Evolutionary conservation across 805 yeast species (phyloP).

Genomic region (Candida easanensis): DNA sequence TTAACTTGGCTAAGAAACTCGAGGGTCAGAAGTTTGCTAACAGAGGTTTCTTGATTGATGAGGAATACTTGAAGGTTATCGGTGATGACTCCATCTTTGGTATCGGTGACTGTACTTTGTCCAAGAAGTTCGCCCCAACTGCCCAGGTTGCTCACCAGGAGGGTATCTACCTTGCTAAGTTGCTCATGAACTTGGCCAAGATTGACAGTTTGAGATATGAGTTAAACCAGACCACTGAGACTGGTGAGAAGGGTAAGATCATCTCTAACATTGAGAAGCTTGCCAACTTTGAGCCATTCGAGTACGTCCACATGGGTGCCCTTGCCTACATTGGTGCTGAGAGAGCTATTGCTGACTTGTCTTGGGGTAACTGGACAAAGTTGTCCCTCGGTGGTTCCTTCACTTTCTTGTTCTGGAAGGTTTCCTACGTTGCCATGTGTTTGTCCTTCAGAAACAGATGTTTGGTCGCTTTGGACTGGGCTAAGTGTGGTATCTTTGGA

Average conservation of each 20-base stretch:
- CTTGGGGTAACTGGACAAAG: slow-evolving; percentile 75
- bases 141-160: slow-evolving; percentile 98
- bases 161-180: slow-evolving; percentile 75
- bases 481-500: slow-evolving; percentile 82
- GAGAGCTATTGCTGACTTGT: slow-evolving; percentile 89
- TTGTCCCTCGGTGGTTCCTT: slow-evolving; percentile 80
- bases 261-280: slow-evolving; percentile 39
- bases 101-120: slow-evolving; percentile 90
- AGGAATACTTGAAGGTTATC: slow-evolving; percentile 65
- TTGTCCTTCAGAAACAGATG: slow-evolving; percentile 85
- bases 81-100: slow-evolving; percentile 81
- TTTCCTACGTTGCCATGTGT: slow-evolving; percentile 91
- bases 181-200: slow-evolving; percentile 62
- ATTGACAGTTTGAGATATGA: slow-evolving; percentile 55
- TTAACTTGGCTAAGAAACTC: slow-evolving; percentile 62
- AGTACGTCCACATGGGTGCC: slow-evolving; percentile 87
- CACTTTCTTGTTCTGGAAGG: slow-evolving; percentile 92
- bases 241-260: slow-evolving; percentile 34
- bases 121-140: slow-evolving; percentile 87
- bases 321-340: slow-evolving; percentile 93
- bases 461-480: slow-evolving; percentile 85
- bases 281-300: slow-evolving; percentile 56
- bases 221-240: slow-evolving; percentile 33
- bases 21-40: slow-evolving; percentile 81
- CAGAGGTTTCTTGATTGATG: slow-evolving; percentile 87